A percentile compares a stretch with the other conserved stretches of the same genome.
phyloP scores from a whole-genome alignment of 2,329 filamentous ascomycete species.

The Colletotrichum somersetense region DNA sequence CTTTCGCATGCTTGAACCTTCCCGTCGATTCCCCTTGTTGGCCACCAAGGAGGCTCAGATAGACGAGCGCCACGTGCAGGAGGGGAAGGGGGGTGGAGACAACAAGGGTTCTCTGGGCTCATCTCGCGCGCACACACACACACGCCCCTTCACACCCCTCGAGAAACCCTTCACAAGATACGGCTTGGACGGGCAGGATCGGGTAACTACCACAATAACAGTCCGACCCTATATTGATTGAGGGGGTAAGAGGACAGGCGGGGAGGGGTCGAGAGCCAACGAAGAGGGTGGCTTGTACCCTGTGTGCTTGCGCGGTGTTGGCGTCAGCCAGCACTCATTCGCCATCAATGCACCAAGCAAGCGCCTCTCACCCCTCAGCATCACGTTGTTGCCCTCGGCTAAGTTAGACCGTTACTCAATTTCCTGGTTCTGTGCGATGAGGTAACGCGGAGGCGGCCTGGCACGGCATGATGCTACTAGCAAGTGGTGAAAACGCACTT shows the following conservation, averaged over 20 bases:
- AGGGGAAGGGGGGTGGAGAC: constrained; percentile 11
- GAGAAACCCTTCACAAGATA: not conserved
- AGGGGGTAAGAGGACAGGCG: no score
- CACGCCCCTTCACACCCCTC: not conserved
- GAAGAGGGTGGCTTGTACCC: constrained; percentile 3
- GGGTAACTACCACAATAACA: not conserved
- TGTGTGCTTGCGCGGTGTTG: constrained; percentile 28
- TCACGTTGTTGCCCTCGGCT: no score
- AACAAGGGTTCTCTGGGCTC: constrained; percentile 2
- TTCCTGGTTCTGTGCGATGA: not conserved
- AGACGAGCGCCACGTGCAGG: constrained; percentile 31
- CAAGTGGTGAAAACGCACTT: constrained; percentile 13
- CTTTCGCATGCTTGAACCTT: constrained; percentile 16
- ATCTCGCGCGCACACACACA: not conserved
- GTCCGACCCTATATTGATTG: not conserved
- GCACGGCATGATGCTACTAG: not conserved
- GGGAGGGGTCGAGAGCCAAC: not conserved
- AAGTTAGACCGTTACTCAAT: not conserved
- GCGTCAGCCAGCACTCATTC: constrained; percentile 24
- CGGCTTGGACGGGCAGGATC: constrained; percentile 4
- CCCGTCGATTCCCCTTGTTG: constrained; percentile 9
- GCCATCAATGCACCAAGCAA: not conserved
- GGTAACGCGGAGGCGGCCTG: constrained; percentile 8
- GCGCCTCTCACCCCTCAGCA: not conserved
- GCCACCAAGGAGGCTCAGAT: constrained; percentile 31